Conservation (phyloP, 2,329 filamentous ascomycete species). For the Neurospora sp. region DNA sequence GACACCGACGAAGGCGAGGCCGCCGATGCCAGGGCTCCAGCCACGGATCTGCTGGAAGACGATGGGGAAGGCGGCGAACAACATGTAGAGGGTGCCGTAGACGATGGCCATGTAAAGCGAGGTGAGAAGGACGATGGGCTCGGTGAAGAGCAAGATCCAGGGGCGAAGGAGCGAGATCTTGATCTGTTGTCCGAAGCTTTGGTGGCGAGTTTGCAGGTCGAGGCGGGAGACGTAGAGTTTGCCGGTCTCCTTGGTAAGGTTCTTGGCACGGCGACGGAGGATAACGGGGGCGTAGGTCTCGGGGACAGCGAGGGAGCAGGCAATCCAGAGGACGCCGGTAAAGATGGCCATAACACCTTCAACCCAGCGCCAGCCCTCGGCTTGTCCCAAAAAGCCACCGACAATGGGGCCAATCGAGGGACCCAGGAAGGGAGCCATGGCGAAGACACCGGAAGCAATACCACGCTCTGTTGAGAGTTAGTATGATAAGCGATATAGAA, state of each 20-base stretch:
- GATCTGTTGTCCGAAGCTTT: constrained; percentile 36
- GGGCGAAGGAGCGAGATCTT: constrained; percentile 50
- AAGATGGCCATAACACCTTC: constrained; percentile 56
- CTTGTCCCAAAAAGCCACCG: constrained; percentile 55
- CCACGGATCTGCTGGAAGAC: constrained; percentile 52
- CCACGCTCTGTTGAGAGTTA: constrained; percentile 36
- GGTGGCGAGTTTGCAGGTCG: constrained; percentile 25
- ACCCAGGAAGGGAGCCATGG: constrained; percentile 55
- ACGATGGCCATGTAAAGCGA: constrained; percentile 57
- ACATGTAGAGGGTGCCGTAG: constrained; percentile 48
- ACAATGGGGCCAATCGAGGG: constrained; percentile 54
- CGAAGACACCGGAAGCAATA: constrained; percentile 52
- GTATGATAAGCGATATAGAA: constrained; percentile 1
- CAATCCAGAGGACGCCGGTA: constrained; percentile 49
- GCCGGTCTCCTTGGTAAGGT: constrained; percentile 41
- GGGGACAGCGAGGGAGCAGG: constrained; percentile 39
- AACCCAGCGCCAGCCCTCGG: constrained; percentile 61
- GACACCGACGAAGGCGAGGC: constrained; percentile 59
- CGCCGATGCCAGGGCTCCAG: constrained; percentile 49
- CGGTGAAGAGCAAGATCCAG: constrained; percentile 58
- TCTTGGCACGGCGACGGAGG: constrained; percentile 41
- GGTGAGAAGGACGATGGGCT: constrained; percentile 59
- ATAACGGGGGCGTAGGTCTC: constrained; percentile 53
- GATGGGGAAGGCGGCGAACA: constrained; percentile 53
- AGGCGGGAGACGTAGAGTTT: constrained; percentile 45